These are phyloP conservation scores for Piper betle DNA, from an alignment of 164 flowering plant species.

Conservation along the genomic window DNA sequence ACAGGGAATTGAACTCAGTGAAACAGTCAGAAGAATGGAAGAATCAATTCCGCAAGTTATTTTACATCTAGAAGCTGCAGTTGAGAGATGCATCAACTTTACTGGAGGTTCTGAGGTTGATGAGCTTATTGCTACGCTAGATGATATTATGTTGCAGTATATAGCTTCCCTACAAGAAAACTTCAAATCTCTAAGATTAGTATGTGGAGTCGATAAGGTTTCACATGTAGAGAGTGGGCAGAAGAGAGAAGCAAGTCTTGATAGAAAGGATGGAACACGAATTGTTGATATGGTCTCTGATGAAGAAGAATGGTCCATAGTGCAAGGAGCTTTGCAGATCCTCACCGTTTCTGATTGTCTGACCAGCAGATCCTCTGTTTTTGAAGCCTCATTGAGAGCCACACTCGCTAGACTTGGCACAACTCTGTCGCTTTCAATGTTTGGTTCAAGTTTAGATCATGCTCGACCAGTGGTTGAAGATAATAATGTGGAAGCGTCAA, in stretches of 20 bases:
- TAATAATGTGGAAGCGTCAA: slow-evolving; percentile 32
- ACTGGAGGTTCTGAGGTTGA: slow-evolving; percentile 99
- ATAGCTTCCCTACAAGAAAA: slow-evolving; percentile 77
- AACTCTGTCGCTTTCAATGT: slow-evolving; percentile 56
- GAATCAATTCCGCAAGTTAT: slow-evolving; percentile 96
- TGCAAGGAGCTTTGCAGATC: slow-evolving; percentile 95
- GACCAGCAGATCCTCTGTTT: slow-evolving; percentile 90
- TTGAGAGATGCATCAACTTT: slow-evolving; percentile 91
- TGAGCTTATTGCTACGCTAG: slow-evolving; percentile 78
- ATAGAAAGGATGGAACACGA: slow-evolving; percentile 59
- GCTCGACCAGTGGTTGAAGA: slow-evolving; percentile 29
- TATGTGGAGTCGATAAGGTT: slow-evolving; percentile 66
- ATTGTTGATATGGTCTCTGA: slow-evolving; percentile 57
- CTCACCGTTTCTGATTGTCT: slow-evolving; percentile 91
- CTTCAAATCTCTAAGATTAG: slow-evolving; percentile 74
- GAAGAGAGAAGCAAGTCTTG: slow-evolving; percentile 61
- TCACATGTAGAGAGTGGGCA: slow-evolving; percentile 25
- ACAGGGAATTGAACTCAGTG: slow-evolving; percentile 98
- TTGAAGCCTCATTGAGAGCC: slow-evolving; percentile 94
- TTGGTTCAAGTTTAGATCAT: slow-evolving; percentile 63
- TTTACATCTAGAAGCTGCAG: slow-evolving; percentile 88
- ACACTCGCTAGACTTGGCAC: slow-evolving; percentile 89
- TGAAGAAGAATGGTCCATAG: slow-evolving; percentile 99
- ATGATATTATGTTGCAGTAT: slow-evolving; percentile 84
- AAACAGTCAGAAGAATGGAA: slow-evolving; percentile 97